These are phyloP conservation scores for Sextonia rubra DNA, from an alignment of 164 flowering plant species.

Conservation along the genomic window DNA sequence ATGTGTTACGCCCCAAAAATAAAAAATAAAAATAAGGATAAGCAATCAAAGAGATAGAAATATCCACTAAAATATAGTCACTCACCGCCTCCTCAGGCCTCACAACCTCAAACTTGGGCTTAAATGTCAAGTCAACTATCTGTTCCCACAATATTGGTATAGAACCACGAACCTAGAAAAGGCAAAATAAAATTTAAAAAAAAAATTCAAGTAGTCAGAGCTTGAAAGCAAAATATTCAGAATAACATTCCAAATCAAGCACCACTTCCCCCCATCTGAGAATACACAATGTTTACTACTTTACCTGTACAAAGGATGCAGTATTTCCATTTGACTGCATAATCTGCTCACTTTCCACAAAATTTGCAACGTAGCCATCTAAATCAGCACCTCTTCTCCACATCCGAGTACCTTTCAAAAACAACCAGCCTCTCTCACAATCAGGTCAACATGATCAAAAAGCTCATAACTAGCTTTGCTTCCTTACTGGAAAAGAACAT, in stretches of 20 bases:
- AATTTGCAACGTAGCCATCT: conserved; percentile 98
- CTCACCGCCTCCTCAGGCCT: conserved; percentile 87
- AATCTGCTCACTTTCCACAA: conserved; percentile 96
- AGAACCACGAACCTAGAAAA: conserved; percentile 84
- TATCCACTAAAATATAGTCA: conserved; percentile 11
- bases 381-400: conserved; percentile 99
- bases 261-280: too few relatives aligned
- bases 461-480: not conserved
- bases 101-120: conserved; percentile 89
- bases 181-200: not conserved
- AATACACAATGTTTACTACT: not conserved
- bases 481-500: not conserved
- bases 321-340: conserved; percentile 62
- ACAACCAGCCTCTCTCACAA: not conserved
- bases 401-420: conserved; percentile 84
- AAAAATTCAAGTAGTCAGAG: not conserved
- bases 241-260: not conserved
- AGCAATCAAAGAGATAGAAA: not conserved
- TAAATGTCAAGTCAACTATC: conserved; percentile 90
- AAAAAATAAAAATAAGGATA: not conserved
- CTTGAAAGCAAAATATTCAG: not conserved
- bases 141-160: conserved; percentile 96
- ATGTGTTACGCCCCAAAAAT: not conserved
- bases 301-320: conserved; percentile 91
- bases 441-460: not conserved